Conservation (phyloP, 2,329 filamentous ascomycete genomes). For the Thelonectria rubi region DNA sequence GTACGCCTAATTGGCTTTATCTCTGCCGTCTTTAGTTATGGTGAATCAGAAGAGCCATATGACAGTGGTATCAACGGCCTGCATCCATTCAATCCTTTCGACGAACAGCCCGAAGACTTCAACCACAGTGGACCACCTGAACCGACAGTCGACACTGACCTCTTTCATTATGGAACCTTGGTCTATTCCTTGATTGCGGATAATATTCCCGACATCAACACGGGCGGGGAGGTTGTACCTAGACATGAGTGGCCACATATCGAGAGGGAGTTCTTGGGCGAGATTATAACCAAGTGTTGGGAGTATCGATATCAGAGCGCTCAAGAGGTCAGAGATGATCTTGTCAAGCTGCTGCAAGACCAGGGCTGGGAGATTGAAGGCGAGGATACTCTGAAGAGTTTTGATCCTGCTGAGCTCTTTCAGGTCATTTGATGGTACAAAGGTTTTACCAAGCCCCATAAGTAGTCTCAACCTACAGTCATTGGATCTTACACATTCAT, state of each 20-base stretch:
- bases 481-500: no score
- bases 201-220: not conserved
- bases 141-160: not conserved
- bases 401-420: slow-evolving; percentile 5
- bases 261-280: slow-evolving; percentile 3
- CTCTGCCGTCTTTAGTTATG: not conserved
- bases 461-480: no score
- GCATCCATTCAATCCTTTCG: not conserved
- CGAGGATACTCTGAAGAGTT: slow-evolving; percentile 6
- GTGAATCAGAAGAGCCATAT: not conserved
- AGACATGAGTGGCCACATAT: not conserved
- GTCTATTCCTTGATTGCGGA: not conserved
- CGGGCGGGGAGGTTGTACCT: not conserved
- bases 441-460: no score
- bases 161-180: slow-evolving; percentile 4
- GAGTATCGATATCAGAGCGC: slow-evolving; percentile 23
- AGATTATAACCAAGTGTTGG: slow-evolving; percentile 35
- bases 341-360: not conserved
- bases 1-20: slow-evolving; percentile 10
- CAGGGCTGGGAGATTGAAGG: slow-evolving; percentile 14
- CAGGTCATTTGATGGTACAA: not conserved
- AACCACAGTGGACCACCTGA: not conserved
- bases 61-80: not conserved
- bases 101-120: no score
- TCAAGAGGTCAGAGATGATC: slow-evolving; percentile 1